Conservation (phyloP, 208 protist species). For the Leishmania gerbilli region DNA sequence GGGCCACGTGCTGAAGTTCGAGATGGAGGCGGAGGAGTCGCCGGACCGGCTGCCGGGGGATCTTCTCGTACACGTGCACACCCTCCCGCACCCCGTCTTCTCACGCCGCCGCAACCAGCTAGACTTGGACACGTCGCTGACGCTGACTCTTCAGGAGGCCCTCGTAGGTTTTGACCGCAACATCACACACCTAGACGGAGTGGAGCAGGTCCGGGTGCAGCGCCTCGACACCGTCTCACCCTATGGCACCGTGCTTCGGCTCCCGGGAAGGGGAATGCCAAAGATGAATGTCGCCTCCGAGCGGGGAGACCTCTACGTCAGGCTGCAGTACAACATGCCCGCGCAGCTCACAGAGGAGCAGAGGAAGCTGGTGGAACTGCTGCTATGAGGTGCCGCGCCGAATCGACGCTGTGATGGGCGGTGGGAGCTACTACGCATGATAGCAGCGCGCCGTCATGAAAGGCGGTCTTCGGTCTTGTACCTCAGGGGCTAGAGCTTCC, state of each 20-base stretch:
- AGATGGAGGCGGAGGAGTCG: conserved; percentile 87
- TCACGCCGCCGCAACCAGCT: conserved; percentile 62
- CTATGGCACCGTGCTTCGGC: conserved; percentile 65
- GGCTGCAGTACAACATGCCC: conserved; percentile 81
- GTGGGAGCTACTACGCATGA: background rate
- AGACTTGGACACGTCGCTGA: conserved; percentile 83
- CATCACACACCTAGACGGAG: conserved; percentile 89
- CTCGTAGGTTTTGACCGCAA: conserved; percentile 87
- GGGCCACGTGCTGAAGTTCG: conserved; percentile 67
- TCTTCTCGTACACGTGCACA: conserved; percentile 58
- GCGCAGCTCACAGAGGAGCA: conserved; percentile 53
- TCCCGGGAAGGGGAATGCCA: conserved; percentile 93
- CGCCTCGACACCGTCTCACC: conserved; percentile 40
- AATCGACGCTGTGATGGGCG: background rate
- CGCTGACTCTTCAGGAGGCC: conserved; percentile 86
- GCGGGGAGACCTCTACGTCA: conserved; percentile 90
- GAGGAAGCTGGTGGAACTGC: conserved; percentile 23
- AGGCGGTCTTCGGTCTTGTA: background rate
- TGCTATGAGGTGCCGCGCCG: conserved; percentile 15
- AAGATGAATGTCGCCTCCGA: conserved; percentile 80
- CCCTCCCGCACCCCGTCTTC: conserved; percentile 76
- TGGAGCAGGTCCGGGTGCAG: conserved; percentile 45
- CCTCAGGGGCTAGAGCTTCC: background rate
- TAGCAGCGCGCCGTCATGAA: background rate
- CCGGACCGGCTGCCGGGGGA: conserved; percentile 86